Evolutionary conservation across 768 basidiomycete genomes (phyloP), one percentile per base, ranked within the genome.

Genomic region (Ephemerocybe angulata): DNA sequence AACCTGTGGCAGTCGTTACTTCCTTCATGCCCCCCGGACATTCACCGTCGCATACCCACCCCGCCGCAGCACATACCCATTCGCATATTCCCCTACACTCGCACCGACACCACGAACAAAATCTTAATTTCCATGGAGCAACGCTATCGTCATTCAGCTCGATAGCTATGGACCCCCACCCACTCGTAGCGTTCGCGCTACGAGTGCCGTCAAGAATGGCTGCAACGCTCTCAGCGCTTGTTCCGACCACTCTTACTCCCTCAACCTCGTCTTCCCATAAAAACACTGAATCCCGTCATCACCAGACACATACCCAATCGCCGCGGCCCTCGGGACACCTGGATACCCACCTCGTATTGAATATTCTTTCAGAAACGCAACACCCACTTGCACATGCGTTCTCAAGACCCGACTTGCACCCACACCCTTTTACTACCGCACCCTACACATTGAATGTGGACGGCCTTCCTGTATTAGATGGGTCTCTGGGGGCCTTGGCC

Each of bases 101-200:
- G 21, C 58, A 12, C 28, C 51, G 21, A 29, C 22, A 21, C 21
- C 40, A 30, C 55, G 21, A 49, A 59, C 21, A 21, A 21, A 35
- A 35, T 17, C 33, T 35, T 28, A 30, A 38, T 44, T 92, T 81
- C 63, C 94, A 97, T 68, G 94, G 95, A 60, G 93, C 93, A 21
- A 98, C 95, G 1, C 77, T 98, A 29, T 95, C 95, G 8, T 96
- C 93, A 1, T 93, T 98, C 67, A 85, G 92, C 21, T 93, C 93
- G 27, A 85, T 98, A 64, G 84, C 95, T 2, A 83, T 98, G 77
- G 84, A 93, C 60, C 95, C 95, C 1, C 75, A 84, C 60, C 93
- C 94, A 0, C 81, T 97, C 54, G 81, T 98, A 63, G 81, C 92
- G 0, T 98, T 98, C 68, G 87, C 93, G 17, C 79, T 98, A 19